Evolutionary conservation across 2,329 filamentous ascomycete species (phyloP).

Genomic region (Leptodontidium sp.): DNA sequence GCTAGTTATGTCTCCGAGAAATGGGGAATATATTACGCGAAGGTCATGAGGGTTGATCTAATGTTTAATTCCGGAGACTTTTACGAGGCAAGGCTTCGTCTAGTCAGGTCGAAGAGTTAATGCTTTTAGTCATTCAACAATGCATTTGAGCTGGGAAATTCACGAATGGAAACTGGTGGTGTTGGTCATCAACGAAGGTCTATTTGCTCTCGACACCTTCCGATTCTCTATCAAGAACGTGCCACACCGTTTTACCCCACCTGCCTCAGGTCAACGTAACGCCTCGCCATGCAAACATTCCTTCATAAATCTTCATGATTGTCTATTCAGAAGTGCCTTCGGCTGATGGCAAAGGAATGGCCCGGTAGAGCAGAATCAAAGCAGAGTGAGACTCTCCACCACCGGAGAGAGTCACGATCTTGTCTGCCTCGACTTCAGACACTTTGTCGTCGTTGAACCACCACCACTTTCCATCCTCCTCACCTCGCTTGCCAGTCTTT

Average conservation of each 20-base stretch:
- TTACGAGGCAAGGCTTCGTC: not conserved
- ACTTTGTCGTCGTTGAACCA: conserved; percentile 99
- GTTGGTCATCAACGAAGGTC: not conserved
- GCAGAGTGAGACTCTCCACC: conserved; percentile 89
- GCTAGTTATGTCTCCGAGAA: conserved; percentile 27
- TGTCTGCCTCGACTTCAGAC: conserved; percentile 87
- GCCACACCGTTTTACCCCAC: conserved; percentile 9
- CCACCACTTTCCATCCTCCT: conserved; percentile 97
- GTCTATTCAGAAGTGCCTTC: conserved; percentile 51
- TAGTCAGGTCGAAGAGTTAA: not conserved
- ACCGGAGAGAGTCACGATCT: conserved; percentile 88
- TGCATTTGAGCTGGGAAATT: not conserved
- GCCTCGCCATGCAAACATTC: conserved; percentile 31
- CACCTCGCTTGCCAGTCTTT: conserved; percentile 77
- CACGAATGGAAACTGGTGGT: not conserved
- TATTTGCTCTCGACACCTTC: conserved; percentile 5
- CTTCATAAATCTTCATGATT: conserved; percentile 15
- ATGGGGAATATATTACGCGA: not conserved
- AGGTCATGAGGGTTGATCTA: not conserved
- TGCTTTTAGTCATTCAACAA: not conserved
- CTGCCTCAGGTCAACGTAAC: conserved; percentile 24
- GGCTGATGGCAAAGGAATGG: conserved; percentile 71
- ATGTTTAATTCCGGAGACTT: not conserved
- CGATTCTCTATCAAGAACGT: conserved; percentile 13
- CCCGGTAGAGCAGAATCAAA: conserved; percentile 80